A percentile compares a stretch with the other conserved stretches of the same genome.
Evolutionary conservation across 2,329 filamentous ascomycete species (phyloP).

Genomic region (Lasiodiplodia sp.): DNA sequence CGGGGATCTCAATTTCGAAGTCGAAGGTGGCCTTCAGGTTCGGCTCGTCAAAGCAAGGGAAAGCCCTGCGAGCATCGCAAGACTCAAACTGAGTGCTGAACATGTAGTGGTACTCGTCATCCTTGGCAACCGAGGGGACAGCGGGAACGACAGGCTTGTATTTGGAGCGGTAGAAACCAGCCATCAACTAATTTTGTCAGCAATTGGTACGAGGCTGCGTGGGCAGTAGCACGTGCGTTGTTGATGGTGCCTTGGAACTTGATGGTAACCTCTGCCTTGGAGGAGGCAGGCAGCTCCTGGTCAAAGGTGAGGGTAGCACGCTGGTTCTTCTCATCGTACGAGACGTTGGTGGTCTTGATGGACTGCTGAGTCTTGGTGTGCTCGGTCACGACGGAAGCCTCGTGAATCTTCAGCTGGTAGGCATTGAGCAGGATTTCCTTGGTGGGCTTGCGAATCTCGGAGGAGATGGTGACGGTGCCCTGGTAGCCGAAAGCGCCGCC

Average conservation of each 20-base stretch:
- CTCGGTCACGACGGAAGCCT: conserved; percentile 67
- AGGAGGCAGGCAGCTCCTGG: conserved; percentile 71
- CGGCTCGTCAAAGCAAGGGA: conserved; percentile 97
- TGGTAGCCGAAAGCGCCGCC: conserved; percentile 80
- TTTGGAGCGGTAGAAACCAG: conserved; percentile 91
- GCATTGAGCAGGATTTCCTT: conserved; percentile 84
- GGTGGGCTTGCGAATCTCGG: conserved; percentile 73
- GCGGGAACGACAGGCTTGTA: conserved; percentile 83
- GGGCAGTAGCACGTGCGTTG: conserved; percentile 59
- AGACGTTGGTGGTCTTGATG: conserved; percentile 70
- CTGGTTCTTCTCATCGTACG: conserved; percentile 84
- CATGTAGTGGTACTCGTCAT: conserved; percentile 69
- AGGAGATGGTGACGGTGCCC: conserved; percentile 82
- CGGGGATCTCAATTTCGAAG: conserved; percentile 88
- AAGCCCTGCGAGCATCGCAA: conserved; percentile 91
- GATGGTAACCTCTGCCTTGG: conserved; percentile 72
- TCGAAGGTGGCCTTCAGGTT: conserved; percentile 94
- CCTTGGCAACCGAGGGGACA: conserved; percentile 78
- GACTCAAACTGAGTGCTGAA: conserved; percentile 98
- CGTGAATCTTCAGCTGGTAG: conserved; percentile 79
- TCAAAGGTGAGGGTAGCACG: conserved; percentile 80
- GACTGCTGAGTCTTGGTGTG: conserved; percentile 64
- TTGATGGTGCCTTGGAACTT: conserved; percentile 84
- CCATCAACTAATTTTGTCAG: conserved; percentile 63
- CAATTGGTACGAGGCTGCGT: not conserved